A percentile compares a stretch with the other conserved stretches of the same genome.
Conservation (phyloP, 108 stramenopile genomes). For the Mediolabrus comicus region DNA sequence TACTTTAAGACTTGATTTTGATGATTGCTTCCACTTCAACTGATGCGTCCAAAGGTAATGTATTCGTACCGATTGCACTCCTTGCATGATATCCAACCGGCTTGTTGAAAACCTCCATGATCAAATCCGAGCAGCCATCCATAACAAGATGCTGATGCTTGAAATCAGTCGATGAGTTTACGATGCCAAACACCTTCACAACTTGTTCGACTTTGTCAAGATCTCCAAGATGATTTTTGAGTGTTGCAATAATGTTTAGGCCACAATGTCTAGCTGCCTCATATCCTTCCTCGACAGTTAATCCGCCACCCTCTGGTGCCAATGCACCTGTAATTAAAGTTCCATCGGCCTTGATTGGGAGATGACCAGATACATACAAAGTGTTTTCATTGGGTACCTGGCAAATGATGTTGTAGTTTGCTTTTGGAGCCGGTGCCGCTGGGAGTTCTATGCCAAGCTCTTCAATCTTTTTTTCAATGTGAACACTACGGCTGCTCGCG, state of each 20-base stretch:
- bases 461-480: conserved; percentile 74
- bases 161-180: conserved; percentile 78
- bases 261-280: conserved; percentile 84
- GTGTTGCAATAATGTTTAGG: conserved; percentile 82
- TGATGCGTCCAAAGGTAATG: conserved; percentile 75
- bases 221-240: conserved; percentile 80
- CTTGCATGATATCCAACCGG: conserved; percentile 83
- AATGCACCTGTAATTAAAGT: conserved; percentile 80
- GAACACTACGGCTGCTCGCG: conserved; percentile 26
- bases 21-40: conserved; percentile 87
- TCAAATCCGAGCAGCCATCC: conserved; percentile 83
- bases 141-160: conserved; percentile 84
- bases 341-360: conserved; percentile 78
- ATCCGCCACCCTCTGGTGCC: conserved; percentile 58
- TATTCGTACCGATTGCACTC: conserved; percentile 81
- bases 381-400: conserved; percentile 56
- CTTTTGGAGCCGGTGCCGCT: conserved; percentile 71
- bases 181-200: conserved; percentile 87
- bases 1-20: conserved; percentile 46
- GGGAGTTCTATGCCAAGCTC: conserved; percentile 78
- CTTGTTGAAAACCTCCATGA: conserved; percentile 84
- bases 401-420: conserved; percentile 85
- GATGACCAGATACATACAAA: conserved; percentile 83
- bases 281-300: conserved; percentile 79
- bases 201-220: conserved; percentile 84